Base-by-base conservation (phyloP, 192 early-diverging fungal genomes). In the Mycoemilia scoparia region DNA sequence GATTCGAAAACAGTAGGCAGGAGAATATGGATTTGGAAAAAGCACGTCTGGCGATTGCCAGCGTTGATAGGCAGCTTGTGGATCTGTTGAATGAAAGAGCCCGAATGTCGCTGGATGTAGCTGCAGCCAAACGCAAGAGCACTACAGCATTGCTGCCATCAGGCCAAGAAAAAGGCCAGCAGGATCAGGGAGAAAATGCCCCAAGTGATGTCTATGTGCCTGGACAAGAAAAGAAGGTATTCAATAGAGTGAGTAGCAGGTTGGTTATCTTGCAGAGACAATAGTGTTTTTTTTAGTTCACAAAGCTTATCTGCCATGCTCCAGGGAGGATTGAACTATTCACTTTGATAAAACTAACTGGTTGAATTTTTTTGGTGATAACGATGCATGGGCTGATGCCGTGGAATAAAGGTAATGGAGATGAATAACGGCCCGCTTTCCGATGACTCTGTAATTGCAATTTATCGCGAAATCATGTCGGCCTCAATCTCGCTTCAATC, bases 381-480 rank as follows among this genome's bases (percentile, higher is more conserved):
- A n/a, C n/a, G n/a, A n/a, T n/a, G n/a, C n/a, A n/a, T n/a, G n/a
- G n/a, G n/a, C n/a, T n/a, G n/a, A n/a, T n/a, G n/a, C n/a, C n/a
- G n/a, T n/a, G n/a, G n/a, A n/a, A n/a, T n/a, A 36, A 51, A 77
- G 66, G 50, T 82, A 14, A 64, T 69, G 32, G 39, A 53, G 3
- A 50, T 85, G 15, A 88, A 85, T 63, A 64, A 65, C 11, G 83
- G 85, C 16, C 85, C 83, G 15, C 59, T 88, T n/a, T 60, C 71
- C 4, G 57, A 69, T 38, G 61, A 75, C 1, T 66, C 75, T 2
- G 52, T 84, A 7, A 62, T 74, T 24, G 60, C 76, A 6, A 84
- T 84, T 25, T 77, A 73, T 41, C 56, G 73, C 20, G 72, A 86
- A 60, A 78, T 89, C 42, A 87, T 89, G 84, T 87, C 84, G 4